Base-by-base conservation (phyloP, 177 flowering plant species). In the Vitis hybrid region DNA sequence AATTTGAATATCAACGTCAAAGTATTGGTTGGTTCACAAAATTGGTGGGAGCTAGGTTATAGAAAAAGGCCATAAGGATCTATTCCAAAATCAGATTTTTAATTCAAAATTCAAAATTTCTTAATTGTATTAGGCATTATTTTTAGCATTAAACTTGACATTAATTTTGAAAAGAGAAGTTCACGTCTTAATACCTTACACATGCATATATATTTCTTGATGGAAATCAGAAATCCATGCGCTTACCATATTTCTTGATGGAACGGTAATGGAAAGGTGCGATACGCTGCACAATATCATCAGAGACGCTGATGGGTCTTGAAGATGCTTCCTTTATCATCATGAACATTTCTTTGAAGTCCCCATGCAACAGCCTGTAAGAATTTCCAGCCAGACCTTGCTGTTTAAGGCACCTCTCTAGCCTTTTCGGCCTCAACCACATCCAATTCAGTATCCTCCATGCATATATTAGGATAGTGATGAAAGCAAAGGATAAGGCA, bases 371-470 rank as follows among this genome's bases (percentile, higher is more conserved):
- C 18, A 78, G 5, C 64, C 73, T 55, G 52, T 74, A 79, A 1
- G 80, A 58, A 31, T 61, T 79, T 16, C 82, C 84, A 0, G 10
- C 1, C 0, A 81, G 39, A 10, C 84, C 84, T 61, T 82, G 78
- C 62, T 66, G 52, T 29, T 73, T 78, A 16, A 81, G 61, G 34
- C 8, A 55, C 16, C 58, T 68, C 60, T 81, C 84, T 1, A 81
- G 74, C 67, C 18, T 71, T 74, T 71, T 81, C 8, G 84, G 84
- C 20, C 51, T 79, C 59, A 79, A 34, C 81, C 79, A 82, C 1
- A 73, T 70, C 79, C 79, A 73, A 53, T 78, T 78, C 39, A 76
- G n/a, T 2, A 70, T 7, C n/a, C 67, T 80, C 76, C 68, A 71
- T 57, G 59, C 62, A 51, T 52, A 67, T 51, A 18, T 52, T 5